Percentiles rank a stretch among this genome's conserved stretches.
phyloP scores from a whole-genome alignment of 73 alveolate genomes.

The Tetrahymena malaccensis region DNA sequence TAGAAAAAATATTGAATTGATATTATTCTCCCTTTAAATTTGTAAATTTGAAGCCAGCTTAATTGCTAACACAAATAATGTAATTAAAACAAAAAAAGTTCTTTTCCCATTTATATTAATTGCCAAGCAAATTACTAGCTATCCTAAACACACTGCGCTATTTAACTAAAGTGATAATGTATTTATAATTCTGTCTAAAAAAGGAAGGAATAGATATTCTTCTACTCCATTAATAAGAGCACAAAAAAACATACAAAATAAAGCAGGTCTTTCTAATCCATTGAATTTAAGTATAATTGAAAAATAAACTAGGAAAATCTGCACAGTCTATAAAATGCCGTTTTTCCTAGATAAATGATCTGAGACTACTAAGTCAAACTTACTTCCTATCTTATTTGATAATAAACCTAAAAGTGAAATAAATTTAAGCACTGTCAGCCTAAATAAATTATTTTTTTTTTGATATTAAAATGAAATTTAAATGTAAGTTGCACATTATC shows the following conservation, averaged over 20 bases:
- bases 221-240: background rate
- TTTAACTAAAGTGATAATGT: background rate
- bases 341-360: background rate
- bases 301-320: background rate
- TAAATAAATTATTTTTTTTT: background rate
- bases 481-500: too few species aligned
- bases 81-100: background rate
- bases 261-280: background rate
- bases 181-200: background rate
- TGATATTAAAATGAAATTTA: too few species aligned
- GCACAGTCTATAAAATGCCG: background rate
- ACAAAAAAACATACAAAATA: background rate
- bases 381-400: background rate
- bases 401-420: background rate
- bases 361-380: background rate
- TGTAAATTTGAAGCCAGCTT: background rate
- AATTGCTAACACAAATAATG: background rate
- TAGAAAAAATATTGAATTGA: background rate
- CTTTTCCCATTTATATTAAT: background rate
- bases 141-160: background rate
- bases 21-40: background rate
- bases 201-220: background rate
- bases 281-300: background rate
- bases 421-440: background rate
- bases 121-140: background rate